Conservation (phyloP, 345 rosid species). For the Gossypium rotundifolium region DNA sequence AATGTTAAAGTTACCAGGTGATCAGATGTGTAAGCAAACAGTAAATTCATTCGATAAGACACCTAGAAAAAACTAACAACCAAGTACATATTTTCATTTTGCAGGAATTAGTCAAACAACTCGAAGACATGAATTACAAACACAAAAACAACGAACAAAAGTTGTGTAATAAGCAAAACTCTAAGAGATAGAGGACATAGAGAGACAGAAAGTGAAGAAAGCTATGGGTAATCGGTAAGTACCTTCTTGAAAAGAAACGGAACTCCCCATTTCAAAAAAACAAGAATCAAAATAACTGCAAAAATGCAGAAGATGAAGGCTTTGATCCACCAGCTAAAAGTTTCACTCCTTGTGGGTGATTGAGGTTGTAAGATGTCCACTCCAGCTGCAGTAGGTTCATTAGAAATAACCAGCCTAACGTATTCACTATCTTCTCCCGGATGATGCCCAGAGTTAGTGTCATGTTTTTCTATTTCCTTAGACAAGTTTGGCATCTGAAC, state of each 20-base stretch:
- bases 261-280: constrained; percentile 74
- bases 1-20: neutral
- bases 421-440: constrained; percentile 60
- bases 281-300: constrained; percentile 25
- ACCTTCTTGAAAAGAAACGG: constrained; percentile 81
- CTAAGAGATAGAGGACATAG: neutral
- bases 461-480: constrained; percentile 26
- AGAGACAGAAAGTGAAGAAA: neutral
- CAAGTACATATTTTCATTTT: neutral
- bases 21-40: neutral
- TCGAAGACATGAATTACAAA: neutral
- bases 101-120: neutral
- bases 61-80: neutral
- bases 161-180: neutral
- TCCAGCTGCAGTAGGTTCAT: constrained; percentile 30
- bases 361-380: constrained; percentile 26
- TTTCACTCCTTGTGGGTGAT: constrained; percentile 16
- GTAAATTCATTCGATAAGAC: neutral
- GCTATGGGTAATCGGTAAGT: constrained; percentile 7
- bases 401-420: constrained; percentile 60
- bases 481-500: constrained; percentile 35
- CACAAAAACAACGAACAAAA: neutral
- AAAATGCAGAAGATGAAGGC: constrained; percentile 28
- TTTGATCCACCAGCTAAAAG: constrained; percentile 64
- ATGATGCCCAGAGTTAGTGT: constrained; percentile 16